Conservation (phyloP, 148 eudicot genomes). For the Camellia lanceoleosa region DNA sequence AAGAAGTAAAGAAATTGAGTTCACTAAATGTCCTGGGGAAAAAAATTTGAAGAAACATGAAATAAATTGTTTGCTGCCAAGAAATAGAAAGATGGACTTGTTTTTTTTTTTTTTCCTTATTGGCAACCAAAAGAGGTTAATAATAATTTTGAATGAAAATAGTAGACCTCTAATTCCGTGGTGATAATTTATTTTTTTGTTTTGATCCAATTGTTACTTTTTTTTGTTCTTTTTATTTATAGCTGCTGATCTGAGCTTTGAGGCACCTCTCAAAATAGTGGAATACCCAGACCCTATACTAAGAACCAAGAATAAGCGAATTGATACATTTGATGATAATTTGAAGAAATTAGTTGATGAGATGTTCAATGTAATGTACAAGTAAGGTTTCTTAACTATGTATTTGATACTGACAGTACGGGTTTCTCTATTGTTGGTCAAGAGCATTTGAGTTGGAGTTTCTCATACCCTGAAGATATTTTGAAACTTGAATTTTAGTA, state of each 20-base stretch:
- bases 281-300: conserved; percentile 85
- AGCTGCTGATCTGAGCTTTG: conserved; percentile 82
- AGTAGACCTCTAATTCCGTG: background rate
- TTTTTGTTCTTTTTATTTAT: conserved; percentile 7
- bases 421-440: too few species aligned
- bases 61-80: background rate
- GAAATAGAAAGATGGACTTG: background rate
- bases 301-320: conserved; percentile 76
- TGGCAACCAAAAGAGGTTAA: conserved; percentile 6
- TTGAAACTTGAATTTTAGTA: too few species aligned
- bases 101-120: background rate
- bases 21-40: background rate
- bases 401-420: background rate
- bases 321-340: conserved; percentile 66
- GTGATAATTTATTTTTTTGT: background rate
- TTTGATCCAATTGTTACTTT: background rate
- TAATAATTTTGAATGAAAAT: background rate
- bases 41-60: background rate
- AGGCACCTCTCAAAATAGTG: conserved; percentile 65
- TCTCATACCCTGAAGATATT: too few species aligned
- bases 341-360: conserved; percentile 75
- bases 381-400: conserved; percentile 34
- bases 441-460: too few species aligned
- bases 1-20: background rate
- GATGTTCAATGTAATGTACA: conserved; percentile 96